phyloP scores from a whole-genome alignment of 345 rosid genomes.

The Adansonia digitata region DNA sequence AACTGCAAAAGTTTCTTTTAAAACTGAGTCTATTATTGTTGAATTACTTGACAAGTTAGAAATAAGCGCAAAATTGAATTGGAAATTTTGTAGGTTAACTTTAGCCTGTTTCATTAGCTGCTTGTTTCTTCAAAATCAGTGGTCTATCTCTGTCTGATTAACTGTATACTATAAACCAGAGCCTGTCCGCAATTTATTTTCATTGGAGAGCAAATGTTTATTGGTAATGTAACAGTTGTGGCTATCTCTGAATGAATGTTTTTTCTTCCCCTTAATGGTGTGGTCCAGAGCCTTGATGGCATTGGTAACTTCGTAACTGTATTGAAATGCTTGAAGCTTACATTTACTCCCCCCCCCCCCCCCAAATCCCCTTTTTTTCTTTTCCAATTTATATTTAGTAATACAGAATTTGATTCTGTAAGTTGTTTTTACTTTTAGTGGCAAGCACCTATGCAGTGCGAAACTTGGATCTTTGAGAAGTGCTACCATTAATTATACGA shows the following conservation, averaged over 20 bases:
- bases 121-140: neutral
- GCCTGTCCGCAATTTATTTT: neutral
- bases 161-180: neutral
- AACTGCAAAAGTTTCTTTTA: neutral
- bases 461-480: slow-evolving; percentile 12
- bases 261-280: neutral
- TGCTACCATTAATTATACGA: neutral
- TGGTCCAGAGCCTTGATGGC: neutral
- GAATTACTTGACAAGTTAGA: neutral
- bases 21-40: neutral
- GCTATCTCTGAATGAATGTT: neutral
- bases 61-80: neutral
- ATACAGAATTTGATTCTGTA: neutral
- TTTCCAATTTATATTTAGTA: neutral
- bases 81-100: neutral
- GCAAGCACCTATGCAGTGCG: neutral
- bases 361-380: too few relatives aligned
- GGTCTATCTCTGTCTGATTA: neutral
- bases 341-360: too few relatives aligned
- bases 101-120: neutral
- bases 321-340: neutral
- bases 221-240: neutral
- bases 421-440: neutral
- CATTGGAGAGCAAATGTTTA: neutral
- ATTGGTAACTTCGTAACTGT: neutral